Evolutionary conservation across 148 eudicot genomes (phyloP).

Genomic region (Amaranthus hypochondriacus): DNA sequence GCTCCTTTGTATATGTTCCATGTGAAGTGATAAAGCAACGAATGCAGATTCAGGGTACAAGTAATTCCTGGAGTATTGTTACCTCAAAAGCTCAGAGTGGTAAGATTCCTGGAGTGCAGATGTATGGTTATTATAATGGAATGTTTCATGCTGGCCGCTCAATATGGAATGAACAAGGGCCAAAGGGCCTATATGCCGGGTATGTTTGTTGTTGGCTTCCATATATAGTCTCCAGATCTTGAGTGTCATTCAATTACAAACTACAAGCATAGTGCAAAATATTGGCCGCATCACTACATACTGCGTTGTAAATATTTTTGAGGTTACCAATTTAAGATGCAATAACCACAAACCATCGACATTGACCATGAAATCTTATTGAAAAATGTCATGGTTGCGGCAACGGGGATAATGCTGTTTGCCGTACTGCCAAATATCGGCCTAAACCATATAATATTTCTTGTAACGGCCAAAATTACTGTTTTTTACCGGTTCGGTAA

Average conservation of each 20-base stretch:
- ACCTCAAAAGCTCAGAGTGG: constrained; percentile 39
- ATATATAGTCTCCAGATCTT: constrained; percentile 4
- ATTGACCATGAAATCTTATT: too few species aligned
- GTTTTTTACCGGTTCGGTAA: too few species aligned
- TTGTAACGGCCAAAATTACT: too few species aligned
- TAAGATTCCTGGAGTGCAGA: constrained; percentile 51
- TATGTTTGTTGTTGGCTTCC: constrained; percentile 25
- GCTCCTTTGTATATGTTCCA: constrained; percentile 86
- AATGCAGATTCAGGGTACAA: constrained; percentile 93
- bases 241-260: neutral
- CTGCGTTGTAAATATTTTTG: too few species aligned
- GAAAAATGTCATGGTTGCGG: too few species aligned
- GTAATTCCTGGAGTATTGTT: constrained; percentile 65
- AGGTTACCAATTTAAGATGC: too few species aligned
- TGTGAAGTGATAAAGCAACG: constrained; percentile 98
- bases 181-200: constrained; percentile 87
- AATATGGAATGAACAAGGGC: constrained; percentile 87
- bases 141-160: constrained; percentile 90
- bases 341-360: too few species aligned
- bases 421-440: too few species aligned
- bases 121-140: constrained; percentile 81
- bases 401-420: too few species aligned
- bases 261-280: too few species aligned
- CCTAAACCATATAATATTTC: too few species aligned
- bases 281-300: too few species aligned